Evolutionary conservation across 208 protist genomes (phyloP), one percentile per base, ranked within the genome.

Genomic region (Acanthamoeba triangularis): DNA sequence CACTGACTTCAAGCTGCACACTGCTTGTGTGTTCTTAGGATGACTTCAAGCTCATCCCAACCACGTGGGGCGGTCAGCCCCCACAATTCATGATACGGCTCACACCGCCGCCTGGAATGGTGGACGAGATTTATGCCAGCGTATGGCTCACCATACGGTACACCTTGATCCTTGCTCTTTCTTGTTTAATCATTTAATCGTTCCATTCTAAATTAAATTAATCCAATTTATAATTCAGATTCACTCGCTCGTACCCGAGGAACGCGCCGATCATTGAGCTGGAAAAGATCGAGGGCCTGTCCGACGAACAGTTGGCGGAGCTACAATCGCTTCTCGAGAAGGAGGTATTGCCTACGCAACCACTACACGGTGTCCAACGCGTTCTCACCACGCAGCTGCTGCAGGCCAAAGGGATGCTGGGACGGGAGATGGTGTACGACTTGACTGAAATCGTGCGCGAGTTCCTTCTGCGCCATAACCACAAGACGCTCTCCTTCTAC

Each of bases 401-500:
- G 72, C 37, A 93, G 87, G 87, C 87, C 35, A 93, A 54, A 44
- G 63, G 47, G 33, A 49, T 93, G 59, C 41, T 74, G 28, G 87
- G 87, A 47, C 35, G 61, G 0, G 87, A 76, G 52, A 93, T 93
- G 87, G 87, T 74, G 54, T 93, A 74, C 16, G 87, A 93, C 28
- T 10, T 93, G 23, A 93, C 61, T 49, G 87, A 93, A 16, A 44
- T 74, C 7, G 87, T 49, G 30, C 20, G 41, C 20, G 87, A 93
- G 61, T 76, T 59, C 41, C 87, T 93, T 16, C 30, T 74, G 30
- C 52, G 28, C 10, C 87, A 93, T 54, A 93, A 93, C 59, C 52
- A 93, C 63, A 93, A 76, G 63, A 52, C 87, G 8, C 35, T 93
- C 14, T 93, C 87, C 20, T 93, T 93, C 87, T 93, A 93, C 37